Evolutionary conservation across 2,329 filamentous ascomycete genomes (phyloP), one percentile per base, ranked within the genome.

Genomic region (Sporothrix protearum): DNA sequence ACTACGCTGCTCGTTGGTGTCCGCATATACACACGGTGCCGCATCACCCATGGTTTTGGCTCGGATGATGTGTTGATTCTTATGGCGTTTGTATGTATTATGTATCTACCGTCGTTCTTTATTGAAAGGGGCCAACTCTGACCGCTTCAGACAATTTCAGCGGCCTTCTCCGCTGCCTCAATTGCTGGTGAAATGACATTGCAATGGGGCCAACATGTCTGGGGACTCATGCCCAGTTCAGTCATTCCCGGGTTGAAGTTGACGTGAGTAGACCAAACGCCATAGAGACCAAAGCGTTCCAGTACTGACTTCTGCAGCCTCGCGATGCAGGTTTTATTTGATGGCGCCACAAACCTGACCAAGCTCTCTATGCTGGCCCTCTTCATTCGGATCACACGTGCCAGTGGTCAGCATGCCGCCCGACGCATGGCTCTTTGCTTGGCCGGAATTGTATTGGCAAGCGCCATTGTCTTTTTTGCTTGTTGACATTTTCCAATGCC

Each of bases 11-110:
- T 80, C 63, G 70, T 82, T 7, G 75, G 72, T 22, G 76, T 81
- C 53, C 79, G 81, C 30, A 63, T 82, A 28, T 82, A 81, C 70
- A 77, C 80, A 12, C 78, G 81, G 14, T 76, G 76, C 68, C 73
- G 72, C 49, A 77, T 81, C 7, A 80, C 80, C 0, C 76, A 76
- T n/a, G 78, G 78, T 6, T 78, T 81, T 61, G 79, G 80, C 19
- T 74, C 78, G 10, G 81, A 82, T 51, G 81, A 82, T 71, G 73
- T 78, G 14, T 76, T 82, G 16, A 80, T 82, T 53, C 70, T 78
- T 16, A 47, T 79, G n/a, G 80, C 81, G 73, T 81, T 78, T 69
- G 79, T 82, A 76, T 6, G 49, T 53, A 9, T 12, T 6, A n/a
- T 53, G 3, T 12, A 53, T 2, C 10, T 28, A 22, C n/a, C n/a